Conservation (phyloP, 805 yeast species). For the Wickerhamomyces canadensis region DNA sequence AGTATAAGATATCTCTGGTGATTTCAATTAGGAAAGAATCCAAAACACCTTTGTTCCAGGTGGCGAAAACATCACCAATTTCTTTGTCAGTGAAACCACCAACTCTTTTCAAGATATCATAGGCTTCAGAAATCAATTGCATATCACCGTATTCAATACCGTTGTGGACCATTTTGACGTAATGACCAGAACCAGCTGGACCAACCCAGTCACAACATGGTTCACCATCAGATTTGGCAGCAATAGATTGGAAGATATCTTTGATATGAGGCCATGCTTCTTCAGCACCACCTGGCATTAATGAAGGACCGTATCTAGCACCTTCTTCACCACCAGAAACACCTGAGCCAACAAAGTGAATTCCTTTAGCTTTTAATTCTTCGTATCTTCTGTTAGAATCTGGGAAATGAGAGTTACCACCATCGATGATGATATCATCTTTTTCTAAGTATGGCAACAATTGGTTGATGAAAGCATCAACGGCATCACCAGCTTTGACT, state of each 20-base stretch:
- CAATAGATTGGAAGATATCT: constrained; percentile 90
- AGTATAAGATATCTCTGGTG: constrained; percentile 90
- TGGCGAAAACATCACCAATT: constrained; percentile 85
- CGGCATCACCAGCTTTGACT: constrained; percentile 96
- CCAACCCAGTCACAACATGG: constrained; percentile 99
- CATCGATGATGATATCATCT: constrained; percentile 98
- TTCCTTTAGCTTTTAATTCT: constrained; percentile 81
- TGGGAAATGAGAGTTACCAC: constrained; percentile 99
- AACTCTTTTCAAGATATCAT: constrained; percentile 90
- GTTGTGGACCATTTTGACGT: constrained; percentile 99
- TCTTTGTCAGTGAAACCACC: constrained; percentile 88
- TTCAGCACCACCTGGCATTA: constrained; percentile 98
- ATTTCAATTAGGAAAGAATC: constrained; percentile 97
- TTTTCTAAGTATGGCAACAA: constrained; percentile 86
- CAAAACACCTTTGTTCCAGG: constrained; percentile 96
- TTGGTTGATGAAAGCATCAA: constrained; percentile 85
- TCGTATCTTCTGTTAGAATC: constrained; percentile 96
- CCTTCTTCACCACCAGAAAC: constrained; percentile 99
- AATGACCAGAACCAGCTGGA: constrained; percentile 98
- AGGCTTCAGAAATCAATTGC: constrained; percentile 98
- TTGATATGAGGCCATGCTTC: constrained; percentile 99
- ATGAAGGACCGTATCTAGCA: constrained; percentile 98
- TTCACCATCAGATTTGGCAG: constrained; percentile 97
- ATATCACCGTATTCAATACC: constrained; percentile 99
- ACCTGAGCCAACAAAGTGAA: constrained; percentile 96